Evolutionary conservation across 495 filamentous ascomycete genomes (phyloP).

Genomic region (Xylaria intraflava): DNA sequence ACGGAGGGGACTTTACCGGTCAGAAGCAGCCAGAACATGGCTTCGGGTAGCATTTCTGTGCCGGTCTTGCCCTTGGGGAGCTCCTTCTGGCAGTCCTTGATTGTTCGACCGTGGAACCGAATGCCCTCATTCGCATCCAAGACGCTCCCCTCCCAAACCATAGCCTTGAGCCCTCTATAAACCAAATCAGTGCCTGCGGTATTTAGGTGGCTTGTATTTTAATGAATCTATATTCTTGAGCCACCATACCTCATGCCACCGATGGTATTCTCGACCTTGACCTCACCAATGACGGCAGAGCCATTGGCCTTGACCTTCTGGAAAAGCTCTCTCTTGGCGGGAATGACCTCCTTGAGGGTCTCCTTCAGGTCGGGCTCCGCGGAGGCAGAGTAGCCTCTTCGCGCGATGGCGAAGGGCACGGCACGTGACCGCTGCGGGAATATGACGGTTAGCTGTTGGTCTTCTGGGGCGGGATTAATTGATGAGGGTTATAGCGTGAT

Average conservation of each 20-base stretch:
- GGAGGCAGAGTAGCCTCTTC: conserved; percentile 57
- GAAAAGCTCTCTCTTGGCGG: conserved; percentile 84
- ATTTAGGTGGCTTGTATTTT: background rate
- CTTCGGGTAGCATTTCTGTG: conserved; percentile 98
- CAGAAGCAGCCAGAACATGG: conserved; percentile 98
- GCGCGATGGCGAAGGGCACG: conserved; percentile 18
- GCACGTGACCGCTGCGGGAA: conserved; percentile 28
- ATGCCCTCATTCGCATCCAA: conserved; percentile 96
- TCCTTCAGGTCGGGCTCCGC: conserved; percentile 83
- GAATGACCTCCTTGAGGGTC: conserved; percentile 74
- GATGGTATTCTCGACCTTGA: conserved; percentile 88
- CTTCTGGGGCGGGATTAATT: background rate
- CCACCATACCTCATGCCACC: conserved; percentile 74
- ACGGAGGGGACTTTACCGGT: conserved; percentile 87
- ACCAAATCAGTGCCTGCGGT: background rate
- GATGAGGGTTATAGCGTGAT: background rate
- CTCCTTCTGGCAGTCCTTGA: conserved; percentile 93
- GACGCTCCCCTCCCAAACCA: conserved; percentile 98
- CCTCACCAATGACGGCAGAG: conserved; percentile 78
- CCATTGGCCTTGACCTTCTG: conserved; percentile 83
- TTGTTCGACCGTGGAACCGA: conserved; percentile 94
- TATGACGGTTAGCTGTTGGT: background rate
- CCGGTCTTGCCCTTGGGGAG: conserved; percentile 89
- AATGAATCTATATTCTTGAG: background rate
- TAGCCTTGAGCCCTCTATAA: conserved; percentile 72